Percentiles rank a stretch among this genome's conserved stretches.
phyloP scores from a whole-genome alignment of 2,329 filamentous ascomycete species.

The Xenoacremonium recifei region DNA sequence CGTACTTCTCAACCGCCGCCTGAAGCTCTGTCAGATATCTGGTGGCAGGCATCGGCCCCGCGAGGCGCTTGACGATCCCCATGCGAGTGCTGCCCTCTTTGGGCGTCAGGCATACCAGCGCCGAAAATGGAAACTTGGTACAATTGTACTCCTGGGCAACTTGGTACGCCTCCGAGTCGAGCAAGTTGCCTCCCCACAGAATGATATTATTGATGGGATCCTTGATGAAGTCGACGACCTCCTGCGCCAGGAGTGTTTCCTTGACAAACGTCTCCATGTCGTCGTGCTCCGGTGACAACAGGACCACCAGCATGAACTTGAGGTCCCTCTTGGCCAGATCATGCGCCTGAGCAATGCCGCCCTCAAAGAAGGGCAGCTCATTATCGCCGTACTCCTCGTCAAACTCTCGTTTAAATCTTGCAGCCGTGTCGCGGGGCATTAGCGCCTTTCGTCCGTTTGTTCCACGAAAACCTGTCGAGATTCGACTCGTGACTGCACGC shows the following conservation, averaged over 20 bases:
- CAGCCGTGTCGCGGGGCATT: constrained; percentile 82
- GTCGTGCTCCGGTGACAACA: constrained; percentile 92
- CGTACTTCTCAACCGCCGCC: constrained; percentile 70
- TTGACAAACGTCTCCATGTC: constrained; percentile 80
- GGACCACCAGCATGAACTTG: constrained; percentile 84
- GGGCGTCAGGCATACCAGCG: constrained; percentile 82
- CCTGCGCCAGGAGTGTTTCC: constrained; percentile 75
- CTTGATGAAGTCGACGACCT: constrained; percentile 72
- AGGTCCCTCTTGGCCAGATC: constrained; percentile 88
- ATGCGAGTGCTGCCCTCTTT: constrained; percentile 82
- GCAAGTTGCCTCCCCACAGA: constrained; percentile 89
- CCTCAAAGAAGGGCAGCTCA: constrained; percentile 76
- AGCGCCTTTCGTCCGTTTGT: constrained; percentile 72
- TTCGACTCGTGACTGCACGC: constrained; percentile 52
- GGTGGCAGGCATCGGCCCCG: constrained; percentile 66
- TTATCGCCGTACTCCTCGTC: constrained; percentile 85
- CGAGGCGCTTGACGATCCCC: constrained; percentile 80
- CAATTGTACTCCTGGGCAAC: constrained; percentile 83
- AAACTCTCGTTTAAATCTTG: constrained; percentile 87
- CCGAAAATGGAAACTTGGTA: constrained; percentile 90
- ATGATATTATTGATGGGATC: constrained; percentile 76
- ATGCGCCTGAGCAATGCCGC: constrained; percentile 87
- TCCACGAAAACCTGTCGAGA: constrained; percentile 52
- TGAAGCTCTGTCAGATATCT: constrained; percentile 77
- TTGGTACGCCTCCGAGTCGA: constrained; percentile 92